Evolutionary conservation across 176 grass and related monocot genomes (phyloP), one percentile per base, ranked within the genome.

Genomic region (Chloris gayana): DNA sequence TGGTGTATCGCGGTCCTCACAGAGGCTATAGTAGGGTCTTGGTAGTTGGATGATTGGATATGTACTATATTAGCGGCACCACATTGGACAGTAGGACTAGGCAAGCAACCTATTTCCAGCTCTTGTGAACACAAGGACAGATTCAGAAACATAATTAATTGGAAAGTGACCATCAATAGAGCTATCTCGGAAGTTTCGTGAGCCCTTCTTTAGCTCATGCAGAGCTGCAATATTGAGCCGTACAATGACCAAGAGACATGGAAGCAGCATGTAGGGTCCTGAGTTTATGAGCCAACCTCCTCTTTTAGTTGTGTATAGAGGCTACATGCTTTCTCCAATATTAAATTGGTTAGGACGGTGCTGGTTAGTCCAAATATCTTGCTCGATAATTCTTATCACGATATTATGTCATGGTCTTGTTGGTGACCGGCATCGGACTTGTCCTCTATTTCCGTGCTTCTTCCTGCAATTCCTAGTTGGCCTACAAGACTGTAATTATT

Each of bases 231-330:
- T 44, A 12, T 44, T 44, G 41, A 44, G 41, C 41, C 7, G 41
- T 79, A 38, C n/a, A 42, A 4, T 84, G 15, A 38, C 19, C 66
- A 49, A 61, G 29, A 73, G 86, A 79, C 49, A 79, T n/a, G 58
- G 9, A 83, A 50, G n/a, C 14, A 61, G 51, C 75, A 79, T 64
- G 75, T 84, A 53, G 86, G 81, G 86, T 62, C 51, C 51, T 74
- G 61, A 65, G 4, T 68, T 84, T 49, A 83, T 61, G 60, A 50
- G 78, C 64, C 41, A 74, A 31, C 81, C 50, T 74, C 51, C 60
- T 56, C 35, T 37, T 37, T n/a, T 56, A 56, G 19, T 56, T 56
- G 51, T 56, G 51, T n/a, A 56, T 8, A 19, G 51, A 56, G 19
- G 51, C 51, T 56, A 56, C 18, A 56, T 9, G 6, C n/a, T 56